These are phyloP conservation scores for Saksenaea vasiformis DNA, from an alignment of 371 early-diverging fungal species.

Conservation along the genomic window DNA sequence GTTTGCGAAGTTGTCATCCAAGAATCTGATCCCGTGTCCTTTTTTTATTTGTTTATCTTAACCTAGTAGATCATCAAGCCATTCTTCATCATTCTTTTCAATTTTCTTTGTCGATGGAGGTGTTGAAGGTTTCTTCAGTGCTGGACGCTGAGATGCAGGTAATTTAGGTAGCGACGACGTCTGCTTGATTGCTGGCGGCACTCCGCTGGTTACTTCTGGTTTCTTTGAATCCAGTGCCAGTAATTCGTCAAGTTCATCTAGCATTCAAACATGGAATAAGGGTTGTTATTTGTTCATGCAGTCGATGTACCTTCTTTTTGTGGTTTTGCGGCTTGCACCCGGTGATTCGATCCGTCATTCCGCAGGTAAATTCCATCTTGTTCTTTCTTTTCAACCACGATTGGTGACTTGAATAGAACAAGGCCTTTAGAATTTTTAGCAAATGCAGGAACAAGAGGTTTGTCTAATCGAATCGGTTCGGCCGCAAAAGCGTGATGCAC, in stretches of 20 bases:
- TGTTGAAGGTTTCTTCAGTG: not conserved
- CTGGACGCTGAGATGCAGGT: not conserved
- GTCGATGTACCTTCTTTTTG: not conserved
- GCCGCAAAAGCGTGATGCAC: constrained; percentile 31
- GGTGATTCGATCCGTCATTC: constrained; percentile 38
- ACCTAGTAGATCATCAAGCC: constrained; percentile 47
- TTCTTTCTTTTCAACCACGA: constrained; percentile 16
- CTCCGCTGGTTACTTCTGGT: not conserved
- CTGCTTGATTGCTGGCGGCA: constrained; percentile 1
- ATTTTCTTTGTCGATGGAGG: not conserved
- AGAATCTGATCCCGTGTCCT: not conserved
- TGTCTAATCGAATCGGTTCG: constrained; percentile 25
- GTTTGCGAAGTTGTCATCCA: no score
- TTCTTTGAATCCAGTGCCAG: constrained; percentile 13
- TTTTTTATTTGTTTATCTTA: constrained; percentile 5
- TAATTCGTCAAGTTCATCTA: constrained; percentile 19
- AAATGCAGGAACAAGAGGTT: constrained; percentile 48
- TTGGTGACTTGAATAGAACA: constrained; percentile 36
- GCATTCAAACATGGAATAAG: not conserved
- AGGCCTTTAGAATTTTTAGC: constrained; percentile 38
- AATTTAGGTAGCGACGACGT: constrained; percentile 5
- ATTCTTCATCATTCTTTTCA: constrained; percentile 40
- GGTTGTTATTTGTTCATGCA: not conserved
- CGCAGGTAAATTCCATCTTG: constrained; percentile 41
- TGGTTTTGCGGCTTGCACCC: not conserved